Base-by-base conservation (phyloP, 495 filamentous ascomycete genomes). In the Trichoderma gamsii region DNA sequence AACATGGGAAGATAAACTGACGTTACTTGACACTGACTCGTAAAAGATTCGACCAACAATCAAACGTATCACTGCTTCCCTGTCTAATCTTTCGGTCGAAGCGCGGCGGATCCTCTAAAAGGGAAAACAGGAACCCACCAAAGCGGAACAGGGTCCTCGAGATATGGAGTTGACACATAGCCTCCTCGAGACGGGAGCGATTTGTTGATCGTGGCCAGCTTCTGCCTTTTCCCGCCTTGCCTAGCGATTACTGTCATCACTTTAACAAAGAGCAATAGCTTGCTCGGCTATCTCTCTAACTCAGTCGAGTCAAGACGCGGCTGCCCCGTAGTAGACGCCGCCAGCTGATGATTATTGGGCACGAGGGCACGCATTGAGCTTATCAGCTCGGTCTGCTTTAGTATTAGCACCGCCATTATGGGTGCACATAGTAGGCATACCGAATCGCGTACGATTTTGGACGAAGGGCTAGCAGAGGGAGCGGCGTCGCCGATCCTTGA, bases 401-500 rank as follows among this genome's bases (percentile, higher is more conserved):
- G 23, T 32, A 8, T 21, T 29, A 29, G 23, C n/a, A 49, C n/a
- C n/a, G 13, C 44, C 44, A 15, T 18, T 27, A 13, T 13, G 6
- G 25, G 27, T 13, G 12, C 27, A 12, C 9, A 38, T 16, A 27
- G 29, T 16, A 27, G 29, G 25, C 56, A 61, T 61, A 29, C 23
- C 23, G 23, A 61, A 61, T 61, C 56, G 16, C 23, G n/a, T 61
- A 38, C 7, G n/a, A 6, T 9, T 38, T 6, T 38, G 35, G 3
- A 38, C 35, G 35, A 38, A 7, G 35, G n/a, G 5, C 44, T 61
- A 32, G 56, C 6, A 25, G 56, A 29, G 23, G 56, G 27, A 18
- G 27, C 56, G 56, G 56, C 56, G 56, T 61, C 56, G 56, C 56
- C 56, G 56, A 61, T 61, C 56, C 56, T 21, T 61, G 56, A n/a